Evolutionary conservation across 768 basidiomycete genomes (phyloP).

Genomic region (Auriscalpium vulgare): DNA sequence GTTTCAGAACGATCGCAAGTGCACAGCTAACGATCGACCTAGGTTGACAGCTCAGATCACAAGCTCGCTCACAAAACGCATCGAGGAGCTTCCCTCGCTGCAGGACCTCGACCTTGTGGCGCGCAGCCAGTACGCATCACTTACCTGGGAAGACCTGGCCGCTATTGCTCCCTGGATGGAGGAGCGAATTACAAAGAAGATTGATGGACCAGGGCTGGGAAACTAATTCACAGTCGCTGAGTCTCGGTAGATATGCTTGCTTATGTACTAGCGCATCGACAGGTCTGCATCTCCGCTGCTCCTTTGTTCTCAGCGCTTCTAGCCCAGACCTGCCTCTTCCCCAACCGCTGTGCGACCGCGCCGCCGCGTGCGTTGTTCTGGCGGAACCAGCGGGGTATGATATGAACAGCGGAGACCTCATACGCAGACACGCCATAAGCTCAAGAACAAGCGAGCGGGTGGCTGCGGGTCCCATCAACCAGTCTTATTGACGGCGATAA

Average conservation of each 20-base stretch:
- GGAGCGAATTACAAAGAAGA: constrained; percentile 50
- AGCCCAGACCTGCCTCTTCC: too few relatives aligned
- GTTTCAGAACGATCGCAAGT: background rate
- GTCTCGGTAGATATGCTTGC: background rate
- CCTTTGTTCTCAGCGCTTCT: background rate
- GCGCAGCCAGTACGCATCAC: constrained; percentile 58
- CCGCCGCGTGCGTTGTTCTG: too few relatives aligned
- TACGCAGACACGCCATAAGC: background rate
- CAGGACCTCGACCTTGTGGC: constrained; percentile 44
- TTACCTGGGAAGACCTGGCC: constrained; percentile 60
- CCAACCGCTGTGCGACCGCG: too few relatives aligned
- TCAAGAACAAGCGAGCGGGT: background rate
- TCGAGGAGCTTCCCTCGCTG: constrained; percentile 27
- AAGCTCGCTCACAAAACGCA: constrained; percentile 31
- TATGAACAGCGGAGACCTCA: too few relatives aligned
- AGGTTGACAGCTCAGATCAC: constrained; percentile 61
- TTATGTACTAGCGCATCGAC: background rate
- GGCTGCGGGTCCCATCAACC: too few relatives aligned
- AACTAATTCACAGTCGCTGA: constrained; percentile 22
- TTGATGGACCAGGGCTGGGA: constrained; percentile 69
- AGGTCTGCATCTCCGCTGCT: background rate
- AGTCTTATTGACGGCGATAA: too few relatives aligned
- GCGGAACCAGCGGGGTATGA: too few relatives aligned
- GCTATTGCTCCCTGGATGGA: constrained; percentile 78
- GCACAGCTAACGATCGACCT: background rate